Evolutionary conservation across 208 protist species (phyloP).

Genomic region (Wallacemonas sp.): DNA sequence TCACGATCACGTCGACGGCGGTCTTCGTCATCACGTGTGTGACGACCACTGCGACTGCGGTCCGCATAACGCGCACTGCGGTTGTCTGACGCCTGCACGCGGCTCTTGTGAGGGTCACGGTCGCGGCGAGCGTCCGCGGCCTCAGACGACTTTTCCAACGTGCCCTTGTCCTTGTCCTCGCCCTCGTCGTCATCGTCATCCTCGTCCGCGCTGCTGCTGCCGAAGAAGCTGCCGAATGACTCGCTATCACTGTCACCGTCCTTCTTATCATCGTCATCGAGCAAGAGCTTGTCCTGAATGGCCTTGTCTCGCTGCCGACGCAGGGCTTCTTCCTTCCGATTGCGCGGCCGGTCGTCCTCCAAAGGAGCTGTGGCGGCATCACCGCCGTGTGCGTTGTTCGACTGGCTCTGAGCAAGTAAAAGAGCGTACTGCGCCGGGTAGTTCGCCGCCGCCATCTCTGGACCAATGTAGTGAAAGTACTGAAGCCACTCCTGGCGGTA

Average conservation of each 20-base stretch:
- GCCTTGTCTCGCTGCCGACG: conserved; percentile 3
- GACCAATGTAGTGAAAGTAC: conserved; percentile 86
- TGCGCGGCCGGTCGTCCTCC: not conserved
- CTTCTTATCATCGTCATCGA: conserved; percentile 21
- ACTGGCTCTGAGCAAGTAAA: conserved; percentile 41
- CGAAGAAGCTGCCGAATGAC: conserved; percentile 17
- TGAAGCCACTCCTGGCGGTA: conserved; percentile 90
- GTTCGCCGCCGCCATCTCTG: conserved; percentile 47
- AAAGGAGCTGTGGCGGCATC: not conserved
- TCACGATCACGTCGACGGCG: conserved; percentile 19
- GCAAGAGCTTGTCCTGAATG: conserved; percentile 24
- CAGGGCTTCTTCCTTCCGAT: not conserved
- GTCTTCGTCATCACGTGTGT: conserved; percentile 7
- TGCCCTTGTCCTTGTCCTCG: conserved; percentile 20
- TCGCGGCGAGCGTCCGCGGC: too few species aligned
- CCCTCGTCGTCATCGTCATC: conserved; percentile 13
- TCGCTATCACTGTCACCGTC: conserved; percentile 6
- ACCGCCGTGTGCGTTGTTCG: not conserved
- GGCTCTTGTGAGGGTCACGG: too few species aligned
- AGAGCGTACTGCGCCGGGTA: conserved; percentile 64
- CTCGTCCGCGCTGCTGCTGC: conserved; percentile 15
- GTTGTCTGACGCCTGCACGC: too few species aligned
- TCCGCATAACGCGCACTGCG: conserved; percentile 14
- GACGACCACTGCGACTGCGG: conserved; percentile 18
- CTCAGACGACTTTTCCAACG: too few species aligned